phyloP scores from a whole-genome alignment of 2,329 filamentous ascomycete genomes.

The Xylaria hypoxylon region DNA sequence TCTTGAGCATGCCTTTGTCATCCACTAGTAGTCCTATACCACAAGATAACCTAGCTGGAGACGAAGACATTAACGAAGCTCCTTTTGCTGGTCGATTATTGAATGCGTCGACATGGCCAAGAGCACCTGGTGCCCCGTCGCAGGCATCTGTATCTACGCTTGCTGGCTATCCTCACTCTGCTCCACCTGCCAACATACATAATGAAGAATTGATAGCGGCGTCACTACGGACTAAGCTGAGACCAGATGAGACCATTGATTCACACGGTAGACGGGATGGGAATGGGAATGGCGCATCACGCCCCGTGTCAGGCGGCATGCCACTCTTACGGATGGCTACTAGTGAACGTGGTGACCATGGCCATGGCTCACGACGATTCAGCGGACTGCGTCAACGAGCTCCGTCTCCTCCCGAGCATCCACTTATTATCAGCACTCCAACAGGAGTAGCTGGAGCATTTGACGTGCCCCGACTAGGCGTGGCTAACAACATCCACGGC shows the following conservation, averaged over 20 bases:
- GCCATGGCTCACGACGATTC: conserved; percentile 43
- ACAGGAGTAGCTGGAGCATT: conserved; percentile 66
- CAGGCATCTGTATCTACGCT: conserved; percentile 43
- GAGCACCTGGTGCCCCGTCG: conserved; percentile 46
- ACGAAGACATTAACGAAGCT: conserved; percentile 22
- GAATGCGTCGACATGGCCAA: conserved; percentile 62
- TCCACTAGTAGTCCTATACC: conserved; percentile 24
- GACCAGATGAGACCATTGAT: conserved; percentile 55
- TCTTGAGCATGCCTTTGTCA: conserved; percentile 33
- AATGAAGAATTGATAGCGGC: conserved; percentile 52
- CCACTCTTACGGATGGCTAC: conserved; percentile 57
- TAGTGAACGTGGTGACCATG: conserved; percentile 49
- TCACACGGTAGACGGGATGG: conserved; percentile 55
- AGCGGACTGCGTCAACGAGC: conserved; percentile 44
- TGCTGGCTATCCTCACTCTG: conserved; percentile 57
- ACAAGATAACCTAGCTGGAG: conserved; percentile 8
- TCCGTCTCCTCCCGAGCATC: conserved; percentile 59
- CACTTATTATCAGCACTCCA: conserved; percentile 71
- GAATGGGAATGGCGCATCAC: conserved; percentile 50
- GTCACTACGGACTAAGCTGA: conserved; percentile 55
- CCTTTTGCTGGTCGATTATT: conserved; percentile 46
- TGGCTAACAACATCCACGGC: conserved; percentile 52
- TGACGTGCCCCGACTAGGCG: conserved; percentile 57
- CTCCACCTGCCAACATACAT: conserved; percentile 51
- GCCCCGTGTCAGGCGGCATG: conserved; percentile 59